Percentiles rank a stretch among this genome's conserved stretches.
Conservation (phyloP, 2,329 filamentous ascomycete genomes). For the Colletotrichum tanaceti region DNA sequence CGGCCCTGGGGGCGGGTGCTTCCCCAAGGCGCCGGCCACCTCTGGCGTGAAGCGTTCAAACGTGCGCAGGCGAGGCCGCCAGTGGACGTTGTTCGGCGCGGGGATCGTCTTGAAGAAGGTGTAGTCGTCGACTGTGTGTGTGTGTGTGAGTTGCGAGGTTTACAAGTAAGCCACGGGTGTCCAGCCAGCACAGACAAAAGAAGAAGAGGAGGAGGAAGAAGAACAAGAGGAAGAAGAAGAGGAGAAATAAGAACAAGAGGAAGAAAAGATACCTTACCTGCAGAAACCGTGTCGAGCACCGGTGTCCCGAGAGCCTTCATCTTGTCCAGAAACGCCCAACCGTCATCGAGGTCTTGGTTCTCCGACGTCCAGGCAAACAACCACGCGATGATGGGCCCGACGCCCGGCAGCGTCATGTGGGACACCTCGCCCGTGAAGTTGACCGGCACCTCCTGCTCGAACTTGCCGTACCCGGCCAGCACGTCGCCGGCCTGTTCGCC, state of each 20-base stretch:
- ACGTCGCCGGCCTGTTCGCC: conserved; percentile 45
- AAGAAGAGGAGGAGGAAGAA: too few relatives aligned
- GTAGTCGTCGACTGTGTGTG: conserved; percentile 29
- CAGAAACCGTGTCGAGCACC: conserved; percentile 23
- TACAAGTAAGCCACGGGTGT: too few relatives aligned
- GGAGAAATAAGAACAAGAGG: too few relatives aligned
- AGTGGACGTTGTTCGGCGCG: neutral
- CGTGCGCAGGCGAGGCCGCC: conserved; percentile 13
- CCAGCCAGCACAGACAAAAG: too few relatives aligned
- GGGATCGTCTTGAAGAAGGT: conserved; percentile 20
- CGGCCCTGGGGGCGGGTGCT: conserved; percentile 11
- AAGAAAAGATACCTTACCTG: conserved; percentile 4
- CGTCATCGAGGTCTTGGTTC: conserved; percentile 20
- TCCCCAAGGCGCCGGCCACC: conserved; percentile 4
- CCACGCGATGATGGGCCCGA: conserved; percentile 22
- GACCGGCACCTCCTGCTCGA: conserved; percentile 45
- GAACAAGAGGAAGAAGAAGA: too few relatives aligned
- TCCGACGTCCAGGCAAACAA: conserved; percentile 30
- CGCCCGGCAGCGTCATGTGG: conserved; percentile 24
- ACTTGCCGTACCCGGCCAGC: neutral
- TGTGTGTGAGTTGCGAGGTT: too few relatives aligned
- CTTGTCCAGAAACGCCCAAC: conserved; percentile 28
- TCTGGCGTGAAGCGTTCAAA: conserved; percentile 14
- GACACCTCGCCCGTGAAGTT: conserved; percentile 33
- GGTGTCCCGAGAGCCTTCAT: conserved; percentile 29